Evolutionary conservation across 2,329 filamentous ascomycete genomes (phyloP), one percentile per base, ranked within the genome.

Genomic region (Byssochlamys sp.): DNA sequence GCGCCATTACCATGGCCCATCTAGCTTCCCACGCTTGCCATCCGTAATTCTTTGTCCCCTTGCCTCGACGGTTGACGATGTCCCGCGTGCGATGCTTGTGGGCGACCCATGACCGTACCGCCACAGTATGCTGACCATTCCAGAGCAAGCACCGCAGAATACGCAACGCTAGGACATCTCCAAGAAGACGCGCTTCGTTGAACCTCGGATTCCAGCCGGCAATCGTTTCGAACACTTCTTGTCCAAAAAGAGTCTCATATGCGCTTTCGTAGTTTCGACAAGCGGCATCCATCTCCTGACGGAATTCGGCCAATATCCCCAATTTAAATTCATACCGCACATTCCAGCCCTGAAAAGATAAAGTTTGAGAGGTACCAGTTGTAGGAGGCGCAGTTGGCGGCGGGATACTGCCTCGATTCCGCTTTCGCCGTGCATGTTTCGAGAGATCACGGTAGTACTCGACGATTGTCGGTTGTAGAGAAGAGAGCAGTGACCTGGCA

Each of bases 381-480:
- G 89, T 92, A 1, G 90, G 90, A 3, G 91, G 89, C 31, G 90
- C 81, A 5, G 90, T 92, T 2, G 91, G 90, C 53, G 88, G 85
- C 10, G 91, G 91, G 12, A 88, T 85, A 19, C 84, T 80, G 6
- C 89, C 88, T 58, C 91, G 83, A 52, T 88, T 87, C 63, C 89
- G 87, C 78, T 97, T 97, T 70, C 94, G 88, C 63, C 91, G 84
- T 9, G 88, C 82, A 77, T 96, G 92, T 59, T 95, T 91, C n/a
- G 90, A 91, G 11, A 97, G 80, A 65, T 99, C 92, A 52, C 91
- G 82, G 71, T 97, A 97, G 73, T 96, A 96, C 66, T 99, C 94
- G 52, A 92, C 77, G 24, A 89, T 85, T 24, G 85, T 79, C 1
- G 86, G 84, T 59, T 92, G 90, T 51, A 96, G 72, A 0, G 86